Base-by-base conservation (phyloP, 306 rosid species). In the Prinsepia uniflora region DNA sequence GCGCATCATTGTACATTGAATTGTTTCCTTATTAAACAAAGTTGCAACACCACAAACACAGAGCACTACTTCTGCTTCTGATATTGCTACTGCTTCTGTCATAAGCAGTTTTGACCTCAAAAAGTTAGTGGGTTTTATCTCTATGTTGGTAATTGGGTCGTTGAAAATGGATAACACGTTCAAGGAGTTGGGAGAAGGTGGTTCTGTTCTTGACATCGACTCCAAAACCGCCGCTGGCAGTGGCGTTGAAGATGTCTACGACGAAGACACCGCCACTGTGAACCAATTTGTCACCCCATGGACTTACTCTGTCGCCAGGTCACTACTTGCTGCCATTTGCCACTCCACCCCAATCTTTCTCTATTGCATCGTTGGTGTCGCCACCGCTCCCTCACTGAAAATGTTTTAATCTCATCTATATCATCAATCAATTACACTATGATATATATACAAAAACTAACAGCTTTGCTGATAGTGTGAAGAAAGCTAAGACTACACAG, bases 251-350 rank as follows among this genome's bases (percentile, higher is more conserved):
- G 99, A 94, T 9, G 40, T 89, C 60, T 87, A 90, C 82, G 97
- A 97, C 0, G 97, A 94, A 76, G 97, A 94, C 77, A 73, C 85
- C 14, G 97, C 99, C 81, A 87, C 97, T 6, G 96, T 87, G 83
- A 91, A 86, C 14, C 91, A 82, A 69, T 95, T 94, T 22, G 84
- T 91, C 78, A 94, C 96, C 71, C 99, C 99, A 4, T 87, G 97
- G 99, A 86, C 89, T 79, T 74, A 54, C 86, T 94, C 97, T 0
- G 99, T 94, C 55, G 96, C 99, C 65, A 94, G 99, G 99, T 89
- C 40, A 43, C 20, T n/a, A 7, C 65, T 49, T 71, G 8, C 24
- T 64, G 30, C 30, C 30, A 24, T 24, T 24, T 24, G 30, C 30
- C 30, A 24, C 30, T 24, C 30, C 30, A 24, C 30, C 30, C 30